Conservation (phyloP, 306 rosid genomes). For the Canavalia ensiformis region DNA sequence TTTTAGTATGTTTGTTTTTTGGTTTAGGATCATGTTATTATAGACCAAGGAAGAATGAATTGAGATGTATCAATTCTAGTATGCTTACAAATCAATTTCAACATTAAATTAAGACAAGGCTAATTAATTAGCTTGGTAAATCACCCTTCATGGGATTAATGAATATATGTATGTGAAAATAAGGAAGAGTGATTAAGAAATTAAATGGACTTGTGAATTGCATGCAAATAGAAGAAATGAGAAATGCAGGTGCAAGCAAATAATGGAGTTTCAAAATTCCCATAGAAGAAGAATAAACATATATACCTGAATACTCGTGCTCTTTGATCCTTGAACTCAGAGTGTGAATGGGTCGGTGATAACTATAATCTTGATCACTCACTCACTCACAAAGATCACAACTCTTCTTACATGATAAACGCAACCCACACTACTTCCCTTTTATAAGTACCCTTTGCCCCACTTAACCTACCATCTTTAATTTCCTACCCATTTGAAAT, state of each 20-base stretch:
- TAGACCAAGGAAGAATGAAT: background rate
- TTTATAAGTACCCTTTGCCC: constrained; percentile 57
- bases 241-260: constrained; percentile 18
- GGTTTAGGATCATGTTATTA: background rate
- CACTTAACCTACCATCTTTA: background rate
- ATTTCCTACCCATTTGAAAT: constrained; percentile 8
- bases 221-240: constrained; percentile 1
- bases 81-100: background rate
- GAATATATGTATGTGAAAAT: background rate
- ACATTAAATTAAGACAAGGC: background rate
- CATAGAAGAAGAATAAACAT: constrained; percentile 5
- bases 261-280: background rate
- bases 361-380: background rate
- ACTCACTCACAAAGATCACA: constrained; percentile 24
- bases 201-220: background rate
- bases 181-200: background rate
- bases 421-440: constrained; percentile 30
- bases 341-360: constrained; percentile 14
- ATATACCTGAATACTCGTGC: constrained; percentile 36
- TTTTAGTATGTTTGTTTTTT: background rate
- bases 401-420: background rate
- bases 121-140: background rate
- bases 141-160: background rate
- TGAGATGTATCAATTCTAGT: too few relatives aligned
- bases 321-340: constrained; percentile 2